Base-by-base conservation (phyloP, 2,329 filamentous ascomycete species). In the Botrytis squamosa region DNA sequence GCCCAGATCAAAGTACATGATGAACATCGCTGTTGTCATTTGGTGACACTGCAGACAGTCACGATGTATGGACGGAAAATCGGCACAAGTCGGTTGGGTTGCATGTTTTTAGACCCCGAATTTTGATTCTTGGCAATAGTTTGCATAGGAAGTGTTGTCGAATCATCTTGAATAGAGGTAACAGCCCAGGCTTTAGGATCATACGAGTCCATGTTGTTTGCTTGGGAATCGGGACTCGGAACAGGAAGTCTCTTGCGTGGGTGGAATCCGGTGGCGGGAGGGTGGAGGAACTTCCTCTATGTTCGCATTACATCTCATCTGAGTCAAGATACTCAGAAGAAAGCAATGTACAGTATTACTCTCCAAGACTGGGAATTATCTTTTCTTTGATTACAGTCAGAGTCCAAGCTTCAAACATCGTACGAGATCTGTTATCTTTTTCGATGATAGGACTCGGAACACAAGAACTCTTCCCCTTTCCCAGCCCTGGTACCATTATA, bases 61-160 rank as follows among this genome's bases (percentile, higher is more conserved):
- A 36, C 29, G 8, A 12, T 33, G 10, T 29, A 29, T 29, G 36
- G 16, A 8, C 46, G 65, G 65, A 68, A 68, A 25, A 42, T 68
- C 65, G 65, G 65, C 65, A 68, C 65, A 49, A 20, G 52, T 67
- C 33, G 65, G 22, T 38, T 67, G 33, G 46, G 22, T n/a, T 22
- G 14, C 44, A 49, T 49, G 33, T 46, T 4, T 67, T 36, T 52
- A 66, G 4, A 52, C 44, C 22, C 64, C 64, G 22, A 66, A 67
- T 55, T 67, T 9, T 52, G 65, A 8, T 29, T 29, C 36, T 68
- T 55, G 65, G 65, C 65, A 57, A 20, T 10, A n/a, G 64, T 40
- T 52, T 67, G 64, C 64, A 38, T 40, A 38, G 46, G 33, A n/a
- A 40, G 12, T 22, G 12, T 40, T 40, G 12, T 67, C 64, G 46